Evolutionary conservation across 768 basidiomycete species (phyloP).

Genomic region (Kwoniella bestiolae): DNA sequence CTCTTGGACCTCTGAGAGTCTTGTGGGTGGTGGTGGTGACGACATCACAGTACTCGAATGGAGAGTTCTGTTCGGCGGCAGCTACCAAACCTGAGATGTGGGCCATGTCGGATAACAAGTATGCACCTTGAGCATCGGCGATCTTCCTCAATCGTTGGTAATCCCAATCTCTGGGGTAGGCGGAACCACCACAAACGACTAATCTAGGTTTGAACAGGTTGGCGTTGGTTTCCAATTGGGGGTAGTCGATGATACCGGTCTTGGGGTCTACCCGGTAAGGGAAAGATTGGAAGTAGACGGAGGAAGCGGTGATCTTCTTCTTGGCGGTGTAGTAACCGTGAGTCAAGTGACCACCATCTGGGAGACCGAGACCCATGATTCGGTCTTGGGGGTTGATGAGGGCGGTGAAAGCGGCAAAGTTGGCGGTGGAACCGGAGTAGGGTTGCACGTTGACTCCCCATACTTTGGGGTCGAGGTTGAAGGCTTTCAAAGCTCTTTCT

Average conservation of each 20-base stretch:
- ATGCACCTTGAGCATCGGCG: slow-evolving; percentile 85
- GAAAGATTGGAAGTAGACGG: slow-evolving; percentile 99
- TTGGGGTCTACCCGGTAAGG: slow-evolving; percentile 79
- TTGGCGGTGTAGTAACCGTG: slow-evolving; percentile 99
- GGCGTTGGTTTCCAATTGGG: slow-evolving; percentile 76
- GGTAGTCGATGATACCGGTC: slow-evolving; percentile 89
- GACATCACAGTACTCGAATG: slow-evolving; percentile 95
- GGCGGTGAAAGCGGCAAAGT: slow-evolving; percentile 96
- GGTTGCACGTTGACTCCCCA: slow-evolving; percentile 99
- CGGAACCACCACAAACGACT: slow-evolving; percentile 96
- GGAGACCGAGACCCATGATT: slow-evolving; percentile 97
- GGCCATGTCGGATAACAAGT: slow-evolving; percentile 94
- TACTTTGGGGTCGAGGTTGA: slow-evolving; percentile 81
- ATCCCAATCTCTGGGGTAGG: slow-evolving; percentile 99
- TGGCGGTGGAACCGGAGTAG: slow-evolving; percentile 81
- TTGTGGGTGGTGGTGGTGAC: slow-evolving; percentile 99
- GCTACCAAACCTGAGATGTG: slow-evolving; percentile 96
- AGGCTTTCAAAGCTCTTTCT: slow-evolving; percentile 92
- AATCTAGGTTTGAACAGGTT: slow-evolving; percentile 94
- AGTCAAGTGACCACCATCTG: slow-evolving; percentile 95
- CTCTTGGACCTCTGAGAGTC: slow-evolving; percentile 96
- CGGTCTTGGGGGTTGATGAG: slow-evolving; percentile 96
- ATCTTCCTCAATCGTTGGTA: slow-evolving; percentile 79
- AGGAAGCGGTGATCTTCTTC: slow-evolving; percentile 99
- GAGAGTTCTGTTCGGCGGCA: slow-evolving; percentile 83